A percentile compares a stretch with the other conserved stretches of the same genome.
These are phyloP conservation scores for Psidium friedrichsthalianum DNA, from an alignment of 345 rosid species.

Conservation along the genomic window DNA sequence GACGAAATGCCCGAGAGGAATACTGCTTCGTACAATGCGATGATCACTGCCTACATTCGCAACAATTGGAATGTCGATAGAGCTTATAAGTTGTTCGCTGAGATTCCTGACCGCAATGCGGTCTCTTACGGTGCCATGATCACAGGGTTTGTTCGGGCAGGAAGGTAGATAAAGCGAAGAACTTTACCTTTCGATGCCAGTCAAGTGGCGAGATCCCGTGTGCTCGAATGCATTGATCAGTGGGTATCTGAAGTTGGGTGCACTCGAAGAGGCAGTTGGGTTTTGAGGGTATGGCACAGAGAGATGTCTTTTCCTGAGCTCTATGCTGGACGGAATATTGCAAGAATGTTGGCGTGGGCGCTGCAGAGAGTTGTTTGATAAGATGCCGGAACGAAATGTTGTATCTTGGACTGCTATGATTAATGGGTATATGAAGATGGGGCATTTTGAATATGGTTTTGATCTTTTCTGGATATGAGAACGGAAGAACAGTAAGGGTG, in stretches of 20 bases:
- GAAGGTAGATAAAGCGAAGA: conserved; percentile 39
- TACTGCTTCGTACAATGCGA: conserved; percentile 55
- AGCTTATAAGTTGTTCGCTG: conserved; percentile 31
- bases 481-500: conserved; percentile 26
- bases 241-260: conserved; percentile 55
- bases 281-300: conserved; percentile 47
- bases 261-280: conserved; percentile 34
- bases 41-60: conserved; percentile 57
- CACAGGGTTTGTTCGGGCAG: conserved; percentile 50
- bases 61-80: conserved; percentile 27
- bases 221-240: conserved; percentile 61
- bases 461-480: conserved; percentile 48
- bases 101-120: conserved; percentile 33
- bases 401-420: conserved; percentile 77
- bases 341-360: conserved; percentile 39
- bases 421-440: conserved; percentile 59
- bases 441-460: conserved; percentile 47
- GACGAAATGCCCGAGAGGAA: conserved; percentile 62
- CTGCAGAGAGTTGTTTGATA: conserved; percentile 47
- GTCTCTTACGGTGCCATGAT: conserved; percentile 68
- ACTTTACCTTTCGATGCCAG: conserved; percentile 31
- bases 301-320: conserved; percentile 61
- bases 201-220: conserved; percentile 49
- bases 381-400: conserved; percentile 54
- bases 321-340: conserved; percentile 68